A percentile compares a stretch with the other conserved stretches of the same genome.
Conservation (phyloP, 257 asterid genomes). For the Nicotiana tabacum region DNA sequence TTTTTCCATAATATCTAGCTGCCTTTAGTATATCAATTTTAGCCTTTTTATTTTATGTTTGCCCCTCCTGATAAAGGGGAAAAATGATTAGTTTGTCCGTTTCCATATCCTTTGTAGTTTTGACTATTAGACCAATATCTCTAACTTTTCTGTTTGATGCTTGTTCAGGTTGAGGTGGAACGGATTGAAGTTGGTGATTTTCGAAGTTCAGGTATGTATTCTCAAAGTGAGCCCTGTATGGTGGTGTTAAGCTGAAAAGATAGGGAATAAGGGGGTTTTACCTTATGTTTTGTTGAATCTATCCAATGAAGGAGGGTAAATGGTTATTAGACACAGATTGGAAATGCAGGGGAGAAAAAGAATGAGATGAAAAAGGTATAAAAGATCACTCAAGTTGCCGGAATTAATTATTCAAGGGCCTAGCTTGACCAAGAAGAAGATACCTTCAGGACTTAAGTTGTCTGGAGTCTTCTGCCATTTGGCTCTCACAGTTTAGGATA, state of each 20-base stretch:
- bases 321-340: not conserved
- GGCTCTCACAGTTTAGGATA: not conserved
- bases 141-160: constrained; percentile 13
- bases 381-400: not conserved
- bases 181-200: constrained; percentile 74
- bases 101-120: not conserved
- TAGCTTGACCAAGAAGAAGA: not conserved
- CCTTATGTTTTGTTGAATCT: not conserved
- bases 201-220: constrained; percentile 58
- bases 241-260: not conserved
- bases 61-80: not conserved
- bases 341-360: not conserved
- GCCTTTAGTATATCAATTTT: not conserved
- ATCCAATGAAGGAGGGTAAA: not conserved
- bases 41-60: not conserved
- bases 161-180: constrained; percentile 86
- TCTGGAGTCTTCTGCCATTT: not conserved
- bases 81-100: not conserved
- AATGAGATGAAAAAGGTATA: not conserved
- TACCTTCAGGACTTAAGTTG: not conserved
- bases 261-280: not conserved
- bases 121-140: not conserved
- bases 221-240: not conserved
- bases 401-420: not conserved
- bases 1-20: not conserved